Evolutionary conservation across 2,329 filamentous ascomycete species (phyloP).

Genomic region (Calonectria crousiana): DNA sequence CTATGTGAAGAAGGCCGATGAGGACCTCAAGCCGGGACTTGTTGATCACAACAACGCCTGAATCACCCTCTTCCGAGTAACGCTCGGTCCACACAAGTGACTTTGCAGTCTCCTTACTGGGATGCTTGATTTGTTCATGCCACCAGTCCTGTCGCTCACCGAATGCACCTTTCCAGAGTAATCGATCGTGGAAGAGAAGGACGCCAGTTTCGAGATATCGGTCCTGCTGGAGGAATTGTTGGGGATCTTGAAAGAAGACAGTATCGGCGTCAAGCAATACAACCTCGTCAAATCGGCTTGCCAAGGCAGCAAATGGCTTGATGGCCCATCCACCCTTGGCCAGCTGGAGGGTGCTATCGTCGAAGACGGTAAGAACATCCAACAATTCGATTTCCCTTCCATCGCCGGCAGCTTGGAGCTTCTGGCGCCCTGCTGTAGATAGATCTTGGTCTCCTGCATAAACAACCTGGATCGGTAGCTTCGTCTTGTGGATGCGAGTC

Average conservation of each 20-base stretch:
- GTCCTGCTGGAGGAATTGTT: constrained; percentile 47
- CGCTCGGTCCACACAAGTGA: constrained; percentile 54
- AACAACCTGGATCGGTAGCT: constrained; percentile 51
- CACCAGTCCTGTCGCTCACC: constrained; percentile 53
- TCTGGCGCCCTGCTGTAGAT: constrained; percentile 36
- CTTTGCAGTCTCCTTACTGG: constrained; percentile 47
- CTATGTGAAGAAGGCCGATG: constrained; percentile 54
- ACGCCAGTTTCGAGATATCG: constrained; percentile 49
- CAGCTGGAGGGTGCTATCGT: constrained; percentile 47
- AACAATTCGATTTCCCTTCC: constrained; percentile 45
- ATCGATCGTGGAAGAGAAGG: constrained; percentile 56
- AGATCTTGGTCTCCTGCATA: constrained; percentile 53
- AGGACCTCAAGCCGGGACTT: constrained; percentile 53
- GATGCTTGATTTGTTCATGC: constrained; percentile 51
- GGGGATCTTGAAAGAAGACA: constrained; percentile 53
- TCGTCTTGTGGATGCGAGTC: constrained; percentile 44
- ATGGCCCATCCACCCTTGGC: constrained; percentile 53
- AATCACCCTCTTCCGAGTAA: constrained; percentile 57
- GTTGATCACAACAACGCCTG: constrained; percentile 56
- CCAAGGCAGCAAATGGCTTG: constrained; percentile 55
- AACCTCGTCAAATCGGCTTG: constrained; percentile 51
- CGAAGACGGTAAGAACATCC: constrained; percentile 49
- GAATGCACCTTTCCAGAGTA: constrained; percentile 52
- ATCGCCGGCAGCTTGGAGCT: constrained; percentile 36
- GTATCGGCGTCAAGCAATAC: constrained; percentile 55